These are phyloP conservation scores for Euryodendron excelsum DNA, from an alignment of 148 eudicot genomes.

Conservation along the genomic window DNA sequence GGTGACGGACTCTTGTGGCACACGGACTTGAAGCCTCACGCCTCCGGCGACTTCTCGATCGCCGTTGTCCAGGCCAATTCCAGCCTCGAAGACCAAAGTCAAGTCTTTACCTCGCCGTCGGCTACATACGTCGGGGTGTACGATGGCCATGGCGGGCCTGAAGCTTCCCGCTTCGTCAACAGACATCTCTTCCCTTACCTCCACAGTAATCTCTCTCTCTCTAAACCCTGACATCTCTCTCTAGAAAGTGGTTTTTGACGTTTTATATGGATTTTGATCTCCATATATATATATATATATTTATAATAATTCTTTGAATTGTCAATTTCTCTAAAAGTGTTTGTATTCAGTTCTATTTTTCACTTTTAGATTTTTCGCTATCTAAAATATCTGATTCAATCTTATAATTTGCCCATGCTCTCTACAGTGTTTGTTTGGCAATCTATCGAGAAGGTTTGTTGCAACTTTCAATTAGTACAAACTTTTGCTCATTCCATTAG, in stretches of 20 bases:
- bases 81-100: constrained; percentile 76
- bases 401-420: neutral
- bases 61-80: constrained; percentile 97
- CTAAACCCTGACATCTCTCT: neutral
- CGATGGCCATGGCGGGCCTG: constrained; percentile 97
- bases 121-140: constrained; percentile 81
- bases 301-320: too few relatives aligned
- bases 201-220: constrained; percentile 38
- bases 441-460: too few relatives aligned
- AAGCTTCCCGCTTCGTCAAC: constrained; percentile 78
- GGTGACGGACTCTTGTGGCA: constrained; percentile 77
- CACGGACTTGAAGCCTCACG: constrained; percentile 76
- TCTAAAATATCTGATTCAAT: neutral
- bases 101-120: constrained; percentile 66
- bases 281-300: too few relatives aligned
- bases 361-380: neutral
- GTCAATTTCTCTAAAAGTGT: neutral
- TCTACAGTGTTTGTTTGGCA: neutral
- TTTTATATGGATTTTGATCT: neutral
- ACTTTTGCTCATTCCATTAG: too few relatives aligned
- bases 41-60: constrained; percentile 80
- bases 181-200: constrained; percentile 57
- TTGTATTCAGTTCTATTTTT: neutral
- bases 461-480: neutral
- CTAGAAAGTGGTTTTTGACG: neutral